Evolutionary conservation across 495 filamentous ascomycete genomes (phyloP).

Genomic region (Cladorrhinum samala): DNA sequence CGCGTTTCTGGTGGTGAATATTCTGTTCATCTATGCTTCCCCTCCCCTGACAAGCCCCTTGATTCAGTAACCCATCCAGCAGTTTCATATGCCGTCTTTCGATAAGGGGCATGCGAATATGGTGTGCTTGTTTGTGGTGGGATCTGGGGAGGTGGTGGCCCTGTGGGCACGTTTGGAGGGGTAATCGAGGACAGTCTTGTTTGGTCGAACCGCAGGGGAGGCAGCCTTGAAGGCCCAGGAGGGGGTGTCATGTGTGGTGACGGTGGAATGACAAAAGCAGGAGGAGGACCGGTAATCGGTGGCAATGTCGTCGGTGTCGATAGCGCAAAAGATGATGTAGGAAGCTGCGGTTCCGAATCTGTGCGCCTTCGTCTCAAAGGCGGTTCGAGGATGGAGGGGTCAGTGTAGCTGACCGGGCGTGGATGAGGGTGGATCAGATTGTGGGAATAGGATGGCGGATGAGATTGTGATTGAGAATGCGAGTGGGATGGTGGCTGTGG

Average conservation of each 20-base stretch:
- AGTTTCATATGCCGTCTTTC: slow-evolving; percentile 25
- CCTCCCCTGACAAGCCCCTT: slow-evolving; percentile 23
- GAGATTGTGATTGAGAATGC: slow-evolving; percentile 16
- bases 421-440: slow-evolving; percentile 15
- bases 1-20: background rate
- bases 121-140: background rate
- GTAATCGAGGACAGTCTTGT: slow-evolving; percentile 23
- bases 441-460: slow-evolving; percentile 11
- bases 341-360: slow-evolving; percentile 37
- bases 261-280: slow-evolving; percentile 29
- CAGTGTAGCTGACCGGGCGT: slow-evolving; percentile 22
- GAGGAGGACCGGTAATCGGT: slow-evolving; percentile 24
- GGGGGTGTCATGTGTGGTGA: slow-evolving; percentile 36
- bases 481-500: slow-evolving; percentile 13
- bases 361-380: slow-evolving; percentile 40
- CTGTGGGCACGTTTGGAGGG: slow-evolving; percentile 16
- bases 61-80: slow-evolving; percentile 39
- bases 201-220: slow-evolving; percentile 40
- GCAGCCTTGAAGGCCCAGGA: slow-evolving; percentile 34
- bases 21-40: slow-evolving; percentile 4
- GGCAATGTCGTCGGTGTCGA: slow-evolving; percentile 29
- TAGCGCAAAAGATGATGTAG: slow-evolving; percentile 30
- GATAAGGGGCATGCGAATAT: background rate
- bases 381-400: slow-evolving; percentile 34
- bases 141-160: slow-evolving; percentile 9